Evolutionary conservation across 2,329 filamentous ascomycete genomes (phyloP), one percentile per base, ranked within the genome.

Genomic region (Neonectria punicea): DNA sequence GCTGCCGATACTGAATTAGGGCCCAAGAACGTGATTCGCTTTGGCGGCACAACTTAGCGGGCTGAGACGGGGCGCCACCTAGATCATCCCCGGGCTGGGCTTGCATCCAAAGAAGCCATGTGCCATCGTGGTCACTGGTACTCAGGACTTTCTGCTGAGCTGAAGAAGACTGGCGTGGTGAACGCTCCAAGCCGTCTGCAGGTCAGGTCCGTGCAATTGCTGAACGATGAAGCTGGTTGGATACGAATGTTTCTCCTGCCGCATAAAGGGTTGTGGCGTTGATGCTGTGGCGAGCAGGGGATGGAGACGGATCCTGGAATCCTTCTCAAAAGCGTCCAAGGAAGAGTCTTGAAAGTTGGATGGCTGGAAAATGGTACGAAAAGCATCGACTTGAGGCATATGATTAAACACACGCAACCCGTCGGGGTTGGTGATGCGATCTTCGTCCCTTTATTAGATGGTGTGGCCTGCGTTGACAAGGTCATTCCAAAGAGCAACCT

Each of bases 151-250:
- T 36, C 49, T 44, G 47, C 47, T 41, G 61, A 65, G 60, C 68
- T 60, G 53, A 43, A 22, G 53, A 34, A 58, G 25, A 49, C 63
- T 47, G 53, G 62, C 58, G 53, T 36, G 47, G 22, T 58, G 56
- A 58, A 47, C 47, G 63, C 53, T 56, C 34, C 36, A 65, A 55
- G 49, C 25, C 57, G 43, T 58, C 61, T 70, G 65, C 58, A 65
- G 50, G 61, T 55, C 58, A 68, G 65, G 71, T 67, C 71, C 60
- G 72, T 73, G 71, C 72, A 30, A 66, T 43, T 41, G 60, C 43
- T 58, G 58, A 66, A 53, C 53, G 50, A 46, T 39, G 55, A n/a
- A 46, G 22, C 22, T 50, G 53, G 60, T 56, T 47, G 66, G 60
- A 49, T 61, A 67, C 46, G 39, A 36, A 55, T 55, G 61, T 58